Base-by-base conservation (phyloP, 2,329 filamentous ascomycete species). In the Phoma sp. region DNA sequence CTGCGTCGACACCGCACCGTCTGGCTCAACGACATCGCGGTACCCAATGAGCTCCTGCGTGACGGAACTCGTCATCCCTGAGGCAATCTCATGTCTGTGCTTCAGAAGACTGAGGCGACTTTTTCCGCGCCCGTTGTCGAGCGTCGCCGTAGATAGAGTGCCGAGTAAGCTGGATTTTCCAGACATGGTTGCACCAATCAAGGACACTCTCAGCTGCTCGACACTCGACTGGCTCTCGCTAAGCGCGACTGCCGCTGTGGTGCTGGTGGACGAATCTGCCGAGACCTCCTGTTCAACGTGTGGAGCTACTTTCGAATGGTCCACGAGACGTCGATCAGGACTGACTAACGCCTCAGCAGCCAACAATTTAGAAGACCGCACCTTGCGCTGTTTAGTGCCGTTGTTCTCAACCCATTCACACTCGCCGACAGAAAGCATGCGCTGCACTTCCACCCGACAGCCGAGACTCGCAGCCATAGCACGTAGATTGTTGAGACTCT, bases 11-110 rank as follows among this genome's bases (percentile, higher is more conserved):
- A 56, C 54, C 12, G 51, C 48, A 7, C 52, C 61, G 10, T 57
- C 51, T 3, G 46, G 13, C 40, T 62, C 61, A 10, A 60, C 38
- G 25, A 66, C 32, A 43, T 80, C 75, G 22, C 68, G 71, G 72
- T 98, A 99, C 7, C 95, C 95, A 58, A 99, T 85, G 9, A 99
- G 81, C 73, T 98, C 95, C 69, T 97, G 94, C 0, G 95, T 91
- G 39, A 99, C 89, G 6, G 94, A 98, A 71, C 92, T 97, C 1
- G 95, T 99, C 60, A 96, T 83, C 0, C 95, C 95, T 2, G 94
- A 96, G 3, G 85, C 88, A 53, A 98, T 90, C 73, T 99, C 95
- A 71, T 99, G 95, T 10, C 91, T 87, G 75, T 99, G 95, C 72
- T 92, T 96, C 27, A 99, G 80, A 45, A 98, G 82, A 67, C 91